Conservation (phyloP, 306 rosid species). For the Purshia tridentata region DNA sequence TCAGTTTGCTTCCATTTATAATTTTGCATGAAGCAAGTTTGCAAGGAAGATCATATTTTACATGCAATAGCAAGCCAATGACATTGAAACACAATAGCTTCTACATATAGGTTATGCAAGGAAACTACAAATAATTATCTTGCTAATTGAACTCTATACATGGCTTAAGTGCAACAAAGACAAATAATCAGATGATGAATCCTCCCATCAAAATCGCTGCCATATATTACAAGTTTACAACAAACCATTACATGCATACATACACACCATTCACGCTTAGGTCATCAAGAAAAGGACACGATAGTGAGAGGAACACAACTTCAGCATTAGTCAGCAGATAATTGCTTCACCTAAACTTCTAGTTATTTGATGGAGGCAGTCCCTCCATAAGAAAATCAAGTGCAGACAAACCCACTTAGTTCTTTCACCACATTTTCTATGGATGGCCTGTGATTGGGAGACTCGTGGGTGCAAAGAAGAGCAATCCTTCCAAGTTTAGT, state of each 20-base stretch:
- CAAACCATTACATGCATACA: background rate
- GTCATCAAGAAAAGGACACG: slow-evolving; percentile 11
- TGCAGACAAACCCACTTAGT: slow-evolving; percentile 30
- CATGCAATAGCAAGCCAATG: slow-evolving; percentile 2
- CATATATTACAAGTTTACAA: background rate
- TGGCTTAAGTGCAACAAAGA: slow-evolving; percentile 5
- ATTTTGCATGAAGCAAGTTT: background rate
- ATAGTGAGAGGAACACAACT: slow-evolving; percentile 19
- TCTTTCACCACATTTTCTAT: slow-evolving; percentile 56
- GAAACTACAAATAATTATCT: background rate
- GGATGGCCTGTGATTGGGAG: slow-evolving; percentile 60
- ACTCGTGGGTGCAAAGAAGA: slow-evolving; percentile 63
- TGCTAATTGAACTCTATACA: slow-evolving; percentile 10
- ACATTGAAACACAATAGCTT: background rate
- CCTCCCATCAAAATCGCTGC: slow-evolving; percentile 1
- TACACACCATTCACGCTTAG: background rate
- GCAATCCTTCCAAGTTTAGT: slow-evolving; percentile 56
- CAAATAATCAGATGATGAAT: background rate
- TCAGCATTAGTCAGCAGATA: slow-evolving; percentile 22
- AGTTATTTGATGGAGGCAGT: slow-evolving; percentile 18
- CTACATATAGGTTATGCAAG: background rate
- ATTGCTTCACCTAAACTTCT: background rate
- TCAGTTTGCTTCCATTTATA: slow-evolving; percentile 3
- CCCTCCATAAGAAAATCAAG: slow-evolving; percentile 14
- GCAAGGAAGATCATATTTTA: background rate